Percentiles rank a stretch among this genome's conserved stretches.
Conservation (phyloP, 2,329 filamentous ascomycete species). For the Talaromyces sp. region DNA sequence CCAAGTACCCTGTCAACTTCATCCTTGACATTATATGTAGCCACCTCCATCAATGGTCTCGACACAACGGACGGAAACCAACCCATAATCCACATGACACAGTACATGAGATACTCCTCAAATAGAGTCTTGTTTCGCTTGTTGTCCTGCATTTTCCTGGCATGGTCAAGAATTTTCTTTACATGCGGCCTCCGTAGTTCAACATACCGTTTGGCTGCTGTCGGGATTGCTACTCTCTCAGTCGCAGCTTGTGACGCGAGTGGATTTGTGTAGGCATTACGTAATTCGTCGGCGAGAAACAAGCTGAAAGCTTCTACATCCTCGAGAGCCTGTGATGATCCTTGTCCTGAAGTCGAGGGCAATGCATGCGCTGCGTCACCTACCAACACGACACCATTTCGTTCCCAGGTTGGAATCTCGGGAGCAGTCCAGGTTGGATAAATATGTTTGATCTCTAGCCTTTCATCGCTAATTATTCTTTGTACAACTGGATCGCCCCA, state of each 20-base stretch:
- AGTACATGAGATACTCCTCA: slow-evolving; percentile 40
- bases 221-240: slow-evolving; percentile 25
- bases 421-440: slow-evolving; percentile 52
- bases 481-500: slow-evolving; percentile 49
- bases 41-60: slow-evolving; percentile 21
- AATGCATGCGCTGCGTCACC: slow-evolving; percentile 59
- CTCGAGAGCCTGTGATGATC: slow-evolving; percentile 55
- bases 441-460: slow-evolving; percentile 41
- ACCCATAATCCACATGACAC: slow-evolving; percentile 36
- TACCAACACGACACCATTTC: slow-evolving; percentile 50
- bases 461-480: slow-evolving; percentile 34
- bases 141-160: slow-evolving; percentile 31
- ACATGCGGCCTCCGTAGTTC: slow-evolving; percentile 36
- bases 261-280: slow-evolving; percentile 13
- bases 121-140: slow-evolving; percentile 36
- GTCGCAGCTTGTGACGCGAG: slow-evolving; percentile 4
- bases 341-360: slow-evolving; percentile 54
- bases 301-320: slow-evolving; percentile 50
- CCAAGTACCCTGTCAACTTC: slow-evolving; percentile 23
- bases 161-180: slow-evolving; percentile 31
- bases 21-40: slow-evolving; percentile 27
- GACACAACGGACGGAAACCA: slow-evolving; percentile 27
- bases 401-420: slow-evolving; percentile 47
- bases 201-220: slow-evolving; percentile 33
- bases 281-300: slow-evolving; percentile 37